Conservation (phyloP, 2,329 filamentous ascomycete species). For the Sclerotinia subarctica region DNA sequence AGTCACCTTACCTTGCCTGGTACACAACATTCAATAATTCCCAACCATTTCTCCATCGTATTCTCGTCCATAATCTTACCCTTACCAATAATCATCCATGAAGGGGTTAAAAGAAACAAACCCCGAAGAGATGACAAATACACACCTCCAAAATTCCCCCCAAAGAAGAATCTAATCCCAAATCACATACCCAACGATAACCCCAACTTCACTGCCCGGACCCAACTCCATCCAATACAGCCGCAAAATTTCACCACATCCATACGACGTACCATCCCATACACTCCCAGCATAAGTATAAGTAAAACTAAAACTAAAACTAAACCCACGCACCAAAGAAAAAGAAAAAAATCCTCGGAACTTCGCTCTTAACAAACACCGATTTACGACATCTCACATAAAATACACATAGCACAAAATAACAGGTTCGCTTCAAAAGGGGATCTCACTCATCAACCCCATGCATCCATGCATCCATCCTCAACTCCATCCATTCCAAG, state of each 20-base stretch:
- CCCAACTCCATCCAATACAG: not conserved
- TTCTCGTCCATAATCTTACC: not conserved
- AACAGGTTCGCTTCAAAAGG: no score
- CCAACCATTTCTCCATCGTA: not conserved
- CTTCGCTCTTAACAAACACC: not conserved
- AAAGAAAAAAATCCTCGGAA: not conserved
- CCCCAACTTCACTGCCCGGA: not conserved
- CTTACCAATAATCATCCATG: no score
- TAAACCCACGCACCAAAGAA: no score
- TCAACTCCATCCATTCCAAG: no score
- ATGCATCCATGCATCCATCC: no score
- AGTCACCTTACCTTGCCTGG: not conserved
- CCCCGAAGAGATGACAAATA: not conserved
- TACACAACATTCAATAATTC: conserved; percentile 12
- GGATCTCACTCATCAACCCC: no score
- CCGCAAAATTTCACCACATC: not conserved
- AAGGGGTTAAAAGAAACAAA: not conserved
- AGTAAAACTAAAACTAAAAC: not conserved
- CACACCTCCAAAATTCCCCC: not conserved
- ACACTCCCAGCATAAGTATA: not conserved
- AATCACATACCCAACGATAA: no score
- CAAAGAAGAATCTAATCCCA: not conserved
- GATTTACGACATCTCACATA: not conserved
- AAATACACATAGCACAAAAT: no score
- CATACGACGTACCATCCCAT: no score